Base-by-base conservation (phyloP, 2,329 filamentous ascomycete genomes). In the Colletotrichum sp. region DNA sequence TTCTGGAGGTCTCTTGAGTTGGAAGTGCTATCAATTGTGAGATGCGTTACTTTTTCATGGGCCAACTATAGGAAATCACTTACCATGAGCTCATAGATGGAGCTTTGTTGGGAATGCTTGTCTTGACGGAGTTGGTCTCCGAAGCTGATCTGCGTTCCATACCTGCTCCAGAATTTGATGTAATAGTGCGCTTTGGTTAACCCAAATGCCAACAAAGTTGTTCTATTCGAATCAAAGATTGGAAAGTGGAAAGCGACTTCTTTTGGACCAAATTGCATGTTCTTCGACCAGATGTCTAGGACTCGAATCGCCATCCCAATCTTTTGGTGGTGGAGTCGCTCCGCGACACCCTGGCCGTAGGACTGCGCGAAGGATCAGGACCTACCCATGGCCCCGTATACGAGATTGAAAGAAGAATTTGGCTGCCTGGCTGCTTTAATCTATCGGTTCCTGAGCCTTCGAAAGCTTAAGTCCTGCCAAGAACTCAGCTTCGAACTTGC, bases 281-380 rank as follows among this genome's bases (percentile, higher is more conserved):
- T 26, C 24, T 26, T 26, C 24, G 24, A 26, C 24, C 24, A 26
- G 24, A 26, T 5, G 24, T 26, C 24, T 26, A 26, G 26, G 5
- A 66, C 72, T 67, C 6, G 36, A 71, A 66, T 62, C 60, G 67
- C 68, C 44, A 36, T 4, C 30, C 39, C 66, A 12, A 15, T 5
- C 5, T 21, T 52, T 30, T 32, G 34, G 70, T 71, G 72, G 72
- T 60, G 72, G 49, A 75, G 72, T 34, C 21, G 16, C 34, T 39
- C 39, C 36, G 65, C 65, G 57, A 7, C 55, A 32, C 28, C 64
- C 32, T 59, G 26, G 26, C 30, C 16, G 16, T 39, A 71, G 68
- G 72, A 75, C 72, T 75, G 24, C 21, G 36, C 60, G 60, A 71
- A 71, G 59, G 59, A 71, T 49, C 60, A 65, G 52, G 52, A 66